Percentiles rank a stretch among this genome's conserved stretches.
phyloP scores from a whole-genome alignment of 1,284 basidiomycete species.

The Coniferiporia weirii region DNA sequence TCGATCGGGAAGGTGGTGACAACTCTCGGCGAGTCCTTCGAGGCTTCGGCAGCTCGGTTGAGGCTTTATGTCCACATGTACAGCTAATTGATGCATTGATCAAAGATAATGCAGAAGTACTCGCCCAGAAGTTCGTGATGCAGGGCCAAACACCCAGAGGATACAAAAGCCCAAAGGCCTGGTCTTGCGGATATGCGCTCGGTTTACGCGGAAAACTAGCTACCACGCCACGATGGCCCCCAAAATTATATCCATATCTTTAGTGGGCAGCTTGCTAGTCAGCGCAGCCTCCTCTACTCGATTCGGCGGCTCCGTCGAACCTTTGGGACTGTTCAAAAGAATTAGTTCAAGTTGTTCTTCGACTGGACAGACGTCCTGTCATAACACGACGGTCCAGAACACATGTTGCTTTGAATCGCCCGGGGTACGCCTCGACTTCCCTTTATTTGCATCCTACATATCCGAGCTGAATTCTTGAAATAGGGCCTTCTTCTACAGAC shows the following conservation, averaged over 20 bases:
- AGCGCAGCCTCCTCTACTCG: slow-evolving; percentile 18
- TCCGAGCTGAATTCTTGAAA: background rate
- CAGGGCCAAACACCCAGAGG: too few relatives aligned
- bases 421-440: slow-evolving; percentile 29
- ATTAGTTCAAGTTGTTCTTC: slow-evolving; percentile 39
- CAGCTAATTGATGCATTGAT: too few relatives aligned
- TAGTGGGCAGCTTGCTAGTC: slow-evolving; percentile 21
- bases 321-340: slow-evolving; percentile 27
- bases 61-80: too few relatives aligned
- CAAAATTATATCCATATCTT: background rate
- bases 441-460: background rate
- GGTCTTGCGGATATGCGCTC: too few relatives aligned
- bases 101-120: too few relatives aligned
- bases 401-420: slow-evolving; percentile 52
- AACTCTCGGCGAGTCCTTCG: background rate
- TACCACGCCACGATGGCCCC: background rate
- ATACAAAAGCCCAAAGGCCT: too few relatives aligned
- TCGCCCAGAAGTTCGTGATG: too few relatives aligned
- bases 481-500: slow-evolving; percentile 62
- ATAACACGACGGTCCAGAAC: slow-evolving; percentile 35
- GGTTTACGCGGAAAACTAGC: background rate
- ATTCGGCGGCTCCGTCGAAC: slow-evolving; percentile 18
- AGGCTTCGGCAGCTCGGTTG: too few relatives aligned
- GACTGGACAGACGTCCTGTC: slow-evolving; percentile 40
- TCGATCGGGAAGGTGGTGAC: background rate